Evolutionary conservation across 495 filamentous ascomycete genomes (phyloP).

Genomic region (Daldinia bambusicola): DNA sequence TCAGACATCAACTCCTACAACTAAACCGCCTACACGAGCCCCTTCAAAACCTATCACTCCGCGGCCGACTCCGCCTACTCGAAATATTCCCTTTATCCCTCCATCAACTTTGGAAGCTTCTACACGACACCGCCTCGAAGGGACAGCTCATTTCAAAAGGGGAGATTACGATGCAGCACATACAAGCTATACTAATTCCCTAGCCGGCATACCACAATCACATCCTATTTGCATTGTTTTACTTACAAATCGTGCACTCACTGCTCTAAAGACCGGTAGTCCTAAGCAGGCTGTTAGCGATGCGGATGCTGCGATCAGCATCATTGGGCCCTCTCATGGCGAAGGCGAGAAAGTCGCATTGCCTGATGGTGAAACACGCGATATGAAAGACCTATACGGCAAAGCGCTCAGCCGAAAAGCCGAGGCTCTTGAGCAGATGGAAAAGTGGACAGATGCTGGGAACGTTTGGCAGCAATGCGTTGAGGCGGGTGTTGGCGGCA

Average conservation of each 20-base stretch:
- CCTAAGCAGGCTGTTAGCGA: slow-evolving; percentile 85
- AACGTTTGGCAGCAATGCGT: slow-evolving; percentile 83
- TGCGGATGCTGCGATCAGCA: slow-evolving; percentile 78
- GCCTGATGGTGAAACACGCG: slow-evolving; percentile 67
- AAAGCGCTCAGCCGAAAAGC: slow-evolving; percentile 95
- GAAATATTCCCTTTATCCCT: slow-evolving; percentile 72
- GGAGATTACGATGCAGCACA: slow-evolving; percentile 92
- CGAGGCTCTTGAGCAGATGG: slow-evolving; percentile 93
- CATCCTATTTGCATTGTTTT: slow-evolving; percentile 88
- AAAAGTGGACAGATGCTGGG: slow-evolving; percentile 88
- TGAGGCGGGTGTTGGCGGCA: slow-evolving; percentile 82
- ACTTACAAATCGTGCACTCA: slow-evolving; percentile 91
- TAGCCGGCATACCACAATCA: slow-evolving; percentile 75
- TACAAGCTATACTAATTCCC: slow-evolving; percentile 78
- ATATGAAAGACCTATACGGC: slow-evolving; percentile 91
- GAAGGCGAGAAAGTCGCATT: slow-evolving; percentile 81
- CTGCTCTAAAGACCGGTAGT: slow-evolving; percentile 87
- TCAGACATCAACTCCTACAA: slow-evolving; percentile 23
- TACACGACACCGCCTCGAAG: slow-evolving; percentile 77
- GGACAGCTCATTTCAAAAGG: slow-evolving; percentile 88
- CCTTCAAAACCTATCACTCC: slow-evolving; percentile 41
- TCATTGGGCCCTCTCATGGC: slow-evolving; percentile 83
- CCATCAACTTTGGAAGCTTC: slow-evolving; percentile 75
- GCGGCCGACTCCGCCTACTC: slow-evolving; percentile 48
- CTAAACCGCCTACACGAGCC: slow-evolving; percentile 22